phyloP scores from a whole-genome alignment of 148 eudicot genomes.

The Oxyria digyna region DNA sequence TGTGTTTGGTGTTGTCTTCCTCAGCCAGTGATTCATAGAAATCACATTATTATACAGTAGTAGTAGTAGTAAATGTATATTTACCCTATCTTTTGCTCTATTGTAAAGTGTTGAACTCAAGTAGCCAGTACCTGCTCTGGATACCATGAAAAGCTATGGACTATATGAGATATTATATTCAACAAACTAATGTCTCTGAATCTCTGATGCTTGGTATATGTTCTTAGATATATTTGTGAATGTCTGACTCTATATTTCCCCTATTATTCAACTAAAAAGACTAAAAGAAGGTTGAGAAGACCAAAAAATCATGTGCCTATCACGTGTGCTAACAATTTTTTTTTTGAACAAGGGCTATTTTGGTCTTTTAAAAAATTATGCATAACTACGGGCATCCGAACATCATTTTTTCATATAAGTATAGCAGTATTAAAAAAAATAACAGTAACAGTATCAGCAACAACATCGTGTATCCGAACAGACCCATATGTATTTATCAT shows the following conservation, averaged over 20 bases:
- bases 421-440: no score
- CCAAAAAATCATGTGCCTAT: no score
- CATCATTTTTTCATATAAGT: no score
- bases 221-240: not conserved
- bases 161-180: not conserved
- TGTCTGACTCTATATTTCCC: not conserved
- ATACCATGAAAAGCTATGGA: not conserved
- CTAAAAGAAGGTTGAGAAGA: no score
- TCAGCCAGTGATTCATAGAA: not conserved
- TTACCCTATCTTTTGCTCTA: not conserved
- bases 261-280: no score
- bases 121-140: not conserved
- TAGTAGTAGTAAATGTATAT: not conserved
- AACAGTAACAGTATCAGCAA: no score
- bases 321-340: no score
- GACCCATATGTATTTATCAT: no score
- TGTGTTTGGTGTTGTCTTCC: not conserved
- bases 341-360: no score
- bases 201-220: not conserved
- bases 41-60: not conserved
- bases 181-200: not conserved
- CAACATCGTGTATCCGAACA: no score
- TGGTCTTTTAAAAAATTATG: no score
- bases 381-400: no score
- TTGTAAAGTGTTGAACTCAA: not conserved